Evolutionary conservation across 192 early-diverging fungal genomes (phyloP), one percentile per base, ranked within the genome.

Genomic region (Spinellus fusiger): DNA sequence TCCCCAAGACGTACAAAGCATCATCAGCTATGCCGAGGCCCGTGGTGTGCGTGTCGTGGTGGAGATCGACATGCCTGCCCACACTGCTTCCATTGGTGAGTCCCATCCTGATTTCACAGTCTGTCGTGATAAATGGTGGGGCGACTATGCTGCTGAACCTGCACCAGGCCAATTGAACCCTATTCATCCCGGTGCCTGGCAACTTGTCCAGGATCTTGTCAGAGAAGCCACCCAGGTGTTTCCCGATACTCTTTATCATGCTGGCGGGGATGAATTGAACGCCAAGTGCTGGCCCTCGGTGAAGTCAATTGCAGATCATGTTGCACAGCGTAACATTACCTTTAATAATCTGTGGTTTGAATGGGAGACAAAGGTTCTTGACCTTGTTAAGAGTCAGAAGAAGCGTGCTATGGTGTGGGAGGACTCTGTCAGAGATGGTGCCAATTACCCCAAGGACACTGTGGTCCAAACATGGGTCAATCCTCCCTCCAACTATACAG

Each of bases 31-130:
- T 68, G 92, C 80, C 25, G 68, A 72, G 10, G 78, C 73, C 35
- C 83, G 86, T 25, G 91, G 89, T n/a, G 83, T 95, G 28, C 84
- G 93, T 50, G 77, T 95, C 22, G 84, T 92, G 57, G 85, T 92
- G 16, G 93, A 95, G 67, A 82, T 93, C 34, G 91, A 94, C 62
- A 85, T 91, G 77, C 90, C 91, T 10, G 88, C 87, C 2, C 89
- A 93, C 64, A 82, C 80, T 48, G 67, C 76, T 7, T 73, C 86
- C 6, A 66, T 75, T 51, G 48, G 12, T 10, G 15, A 62, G 25
- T 66, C 65, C 15, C 71, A 81, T 54, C 82, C 87, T 13, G 75
- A 84, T 51, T 59, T 84, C 29, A 75, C 84, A 63, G 73, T 77
- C 58, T 91, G 84, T 55, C 52, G 67, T 50, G 79, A 83, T 38